Base-by-base conservation (phyloP, 169 alveolate species). In the Plasmodium malariae region DNA sequence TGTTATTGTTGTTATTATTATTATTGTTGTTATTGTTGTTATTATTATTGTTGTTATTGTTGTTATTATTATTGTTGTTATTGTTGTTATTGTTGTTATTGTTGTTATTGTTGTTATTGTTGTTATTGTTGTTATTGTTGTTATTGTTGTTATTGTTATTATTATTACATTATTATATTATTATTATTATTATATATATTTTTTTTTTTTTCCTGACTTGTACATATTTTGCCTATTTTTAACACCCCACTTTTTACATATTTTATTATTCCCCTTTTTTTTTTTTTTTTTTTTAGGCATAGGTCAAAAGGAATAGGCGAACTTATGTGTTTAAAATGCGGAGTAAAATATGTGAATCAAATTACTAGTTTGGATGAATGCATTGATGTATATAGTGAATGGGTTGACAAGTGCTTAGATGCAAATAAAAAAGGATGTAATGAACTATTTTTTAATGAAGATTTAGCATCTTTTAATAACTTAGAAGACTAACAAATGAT, bases 391-490 rank as follows among this genome's bases (percentile, higher is more conserved):
- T 97, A 94, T 92, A 86, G 98, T 54, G 93, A 83, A 32, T 97
- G 99, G 99, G 96, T 97, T 12, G 99, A 97, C 74, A 94, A 90
- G 2, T 96, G 98, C 74, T 87, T 94, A 40, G 97, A 95, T 68
- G 96, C 91, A 14, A 92, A 72, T 54, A 85, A 85, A 62, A 85
- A 85, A 55, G 91, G 76, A 30, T 57, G 86, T 57, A 55, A 37
- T 36, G 91, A 85, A 49, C 32, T 63, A 55, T 85, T 55, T 55
- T 85, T 36, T 63, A 85, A 69, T 69, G 91, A 85, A 6, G 91
- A 80, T 5, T 34, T 69, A 6, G 68, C n/a, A 0, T 17, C 86
- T 30, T 54, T 76, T 1, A 76, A 76, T 34, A 76, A 76, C 36
- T 17, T 59, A 51, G 88, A 60, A 3, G 88, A 76, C 3, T 51